Conservation (phyloP, 331 rosid species). For the Quercus lobata region DNA sequence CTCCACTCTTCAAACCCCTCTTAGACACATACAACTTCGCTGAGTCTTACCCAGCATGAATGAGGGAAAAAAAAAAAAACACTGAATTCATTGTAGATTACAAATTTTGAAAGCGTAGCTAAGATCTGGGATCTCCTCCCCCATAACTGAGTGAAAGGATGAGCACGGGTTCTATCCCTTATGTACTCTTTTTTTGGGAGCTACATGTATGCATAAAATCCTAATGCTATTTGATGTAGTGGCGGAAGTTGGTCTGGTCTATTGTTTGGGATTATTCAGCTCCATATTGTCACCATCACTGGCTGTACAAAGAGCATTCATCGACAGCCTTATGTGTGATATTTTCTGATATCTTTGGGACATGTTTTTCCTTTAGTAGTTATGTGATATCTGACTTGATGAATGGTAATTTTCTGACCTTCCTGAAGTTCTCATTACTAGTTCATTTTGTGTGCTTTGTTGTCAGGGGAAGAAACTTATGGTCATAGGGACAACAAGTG, state of each 20-base stretch:
- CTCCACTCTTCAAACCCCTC: not conserved
- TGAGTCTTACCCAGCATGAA: too few relatives aligned
- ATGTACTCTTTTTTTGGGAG: too few relatives aligned
- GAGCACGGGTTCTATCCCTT: too few relatives aligned
- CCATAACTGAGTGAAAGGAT: too few relatives aligned
- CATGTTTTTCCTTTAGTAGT: too few relatives aligned
- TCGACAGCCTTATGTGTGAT: not conserved
- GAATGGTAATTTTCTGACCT: conserved; percentile 5
- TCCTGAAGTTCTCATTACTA: not conserved
- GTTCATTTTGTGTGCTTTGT: conserved; percentile 4
- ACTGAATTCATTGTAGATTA: too few relatives aligned
- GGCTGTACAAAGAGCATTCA: not conserved
- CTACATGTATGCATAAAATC: not conserved
- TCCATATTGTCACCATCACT: not conserved
- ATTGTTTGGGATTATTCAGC: not conserved
- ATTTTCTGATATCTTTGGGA: conserved; percentile 1
- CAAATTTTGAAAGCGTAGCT: too few relatives aligned
- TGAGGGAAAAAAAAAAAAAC: too few relatives aligned
- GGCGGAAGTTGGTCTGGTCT: not conserved
- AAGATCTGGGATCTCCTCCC: too few relatives aligned
- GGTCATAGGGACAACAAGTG: conserved; percentile 93
- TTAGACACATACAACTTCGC: too few relatives aligned
- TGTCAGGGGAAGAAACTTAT: conserved; percentile 90
- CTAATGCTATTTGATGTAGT: conserved; percentile 5
- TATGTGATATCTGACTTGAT: too few relatives aligned